Base-by-base conservation (phyloP, 2,329 filamentous ascomycete genomes). In the Elsinoe australis region DNA sequence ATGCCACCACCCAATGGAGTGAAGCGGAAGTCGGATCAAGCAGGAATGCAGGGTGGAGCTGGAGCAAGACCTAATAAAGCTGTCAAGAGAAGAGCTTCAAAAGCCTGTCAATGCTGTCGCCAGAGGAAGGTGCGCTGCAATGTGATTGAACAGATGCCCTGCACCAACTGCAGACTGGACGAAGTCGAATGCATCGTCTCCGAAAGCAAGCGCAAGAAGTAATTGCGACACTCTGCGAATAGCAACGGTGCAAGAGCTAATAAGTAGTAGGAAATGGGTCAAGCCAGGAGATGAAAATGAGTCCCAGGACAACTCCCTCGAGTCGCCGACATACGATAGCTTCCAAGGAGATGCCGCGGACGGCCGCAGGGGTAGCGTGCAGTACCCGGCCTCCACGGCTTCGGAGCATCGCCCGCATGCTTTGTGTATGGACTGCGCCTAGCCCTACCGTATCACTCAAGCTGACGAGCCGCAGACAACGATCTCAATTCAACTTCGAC, bases 81-180 rank as follows among this genome's bases (percentile, higher is more conserved):
- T 47, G 78, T 82, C 47, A 95, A 95, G 69, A 78, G 88, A 60
- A 79, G 89, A 61, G 88, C 89, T n/a, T 87, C 88, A 7, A 85
- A 90, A 58, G 89, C 89, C 14, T 95, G 89, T 64, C 86, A 87
- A 53, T 87, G 84, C 58, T 95, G 89, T 67, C 79, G 89, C 59
- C 82, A 85, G 50, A 81, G 89, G 61, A 95, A 95, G 65, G 89
- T 95, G 33, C 80, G 89, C 50, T 95, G 89, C 71, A 89, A 95
- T 70, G 88, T 95, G 49, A 87, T 92, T 51, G 87, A 94, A 65
- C 78, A 80, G 64, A 83, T 83, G 34, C 87, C 87, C 1, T 94
- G 87, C 65, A 88, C 85, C 49, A 94, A 94, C 66, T 94, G 87
- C 68, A 75, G 85, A 54, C 78, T 85, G 70, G 84, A 87, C 64